Evolutionary conservation across 768 basidiomycete genomes (phyloP), one percentile per base, ranked within the genome.

Genomic region (Scleroderma bovista): DNA sequence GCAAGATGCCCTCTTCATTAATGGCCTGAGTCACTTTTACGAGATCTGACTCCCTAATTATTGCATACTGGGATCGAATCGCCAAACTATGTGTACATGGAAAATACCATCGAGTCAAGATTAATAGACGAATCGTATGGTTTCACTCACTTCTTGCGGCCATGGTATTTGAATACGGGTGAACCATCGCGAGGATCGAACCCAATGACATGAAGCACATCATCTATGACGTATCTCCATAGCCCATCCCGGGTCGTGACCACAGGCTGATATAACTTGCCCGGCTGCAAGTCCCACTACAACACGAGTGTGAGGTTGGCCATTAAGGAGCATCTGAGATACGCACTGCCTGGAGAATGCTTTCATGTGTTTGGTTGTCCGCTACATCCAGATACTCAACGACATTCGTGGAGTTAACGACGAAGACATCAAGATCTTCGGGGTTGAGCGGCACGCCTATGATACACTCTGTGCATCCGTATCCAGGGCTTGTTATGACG

Each of bases 361-460:
- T 52, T 12, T 57, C 46, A n/a, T 51, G 48, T 19, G 42, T 42
- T 31, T 47, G 51, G 3, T 50, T 56, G 16, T 29, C 33, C 3
- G 56, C 32, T 10, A 54, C 31, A 9, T 60, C 58, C 26, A 64
- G 45, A 26, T 58, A 64, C 46, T 61, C 60, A 1, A 57, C 17
- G 19, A 60, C 10, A 0, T 52, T 53, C 5, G 46, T 47, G 2
- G 13, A 9, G 16, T 2, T 7, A 15, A 51, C 38, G 26, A 57
- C 46, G 11, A 57, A 59, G 9, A 40, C 48, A 19, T 57, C 56
- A 3, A 39, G 51, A 13, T 51, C 46, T 17, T 34, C 48, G 3
- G 19, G 7, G 15, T 31, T 19, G 20, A 50, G 33, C 3, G 29
- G 17, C 4, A 9, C 0, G 15, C 49, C 62, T 0, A 61, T 32